Conservation (phyloP, 73 alveolate genomes). For the Loxodes magnus region DNA sequence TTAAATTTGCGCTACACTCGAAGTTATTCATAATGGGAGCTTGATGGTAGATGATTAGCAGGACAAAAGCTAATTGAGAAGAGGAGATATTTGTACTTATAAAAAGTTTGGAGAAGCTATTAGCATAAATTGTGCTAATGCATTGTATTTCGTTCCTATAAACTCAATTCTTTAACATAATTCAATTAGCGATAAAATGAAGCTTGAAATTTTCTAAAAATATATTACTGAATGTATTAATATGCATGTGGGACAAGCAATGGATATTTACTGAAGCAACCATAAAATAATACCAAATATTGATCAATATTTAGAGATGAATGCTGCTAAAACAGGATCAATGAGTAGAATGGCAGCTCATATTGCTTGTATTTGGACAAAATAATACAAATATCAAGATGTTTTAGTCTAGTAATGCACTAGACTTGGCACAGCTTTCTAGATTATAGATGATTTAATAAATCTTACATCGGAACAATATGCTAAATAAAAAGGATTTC, state of each 20-base stretch:
- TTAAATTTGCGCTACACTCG: constrained; percentile 29
- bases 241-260: constrained; percentile 70
- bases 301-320: constrained; percentile 57
- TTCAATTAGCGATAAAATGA: neutral
- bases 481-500: constrained; percentile 46
- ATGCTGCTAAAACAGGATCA: constrained; percentile 65
- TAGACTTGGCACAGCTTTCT: constrained; percentile 61
- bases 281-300: constrained; percentile 40
- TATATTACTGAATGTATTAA: constrained; percentile 45
- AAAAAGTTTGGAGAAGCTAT: constrained; percentile 63
- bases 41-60: constrained; percentile 79
- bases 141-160: constrained; percentile 56
- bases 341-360: constrained; percentile 52
- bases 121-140: constrained; percentile 68
- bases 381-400: constrained; percentile 13
- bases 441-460: constrained; percentile 83
- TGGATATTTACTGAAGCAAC: constrained; percentile 79
- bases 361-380: constrained; percentile 16
- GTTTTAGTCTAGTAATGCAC: constrained; percentile 36
- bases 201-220: constrained; percentile 18
- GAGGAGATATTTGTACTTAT: constrained; percentile 77
- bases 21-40: constrained; percentile 71
- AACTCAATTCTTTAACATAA: constrained; percentile 15
- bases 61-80: constrained; percentile 57
- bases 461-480: constrained; percentile 60